Evolutionary conservation across 2,329 filamentous ascomycete genomes (phyloP).

Genomic region (Epichloe festucae): DNA sequence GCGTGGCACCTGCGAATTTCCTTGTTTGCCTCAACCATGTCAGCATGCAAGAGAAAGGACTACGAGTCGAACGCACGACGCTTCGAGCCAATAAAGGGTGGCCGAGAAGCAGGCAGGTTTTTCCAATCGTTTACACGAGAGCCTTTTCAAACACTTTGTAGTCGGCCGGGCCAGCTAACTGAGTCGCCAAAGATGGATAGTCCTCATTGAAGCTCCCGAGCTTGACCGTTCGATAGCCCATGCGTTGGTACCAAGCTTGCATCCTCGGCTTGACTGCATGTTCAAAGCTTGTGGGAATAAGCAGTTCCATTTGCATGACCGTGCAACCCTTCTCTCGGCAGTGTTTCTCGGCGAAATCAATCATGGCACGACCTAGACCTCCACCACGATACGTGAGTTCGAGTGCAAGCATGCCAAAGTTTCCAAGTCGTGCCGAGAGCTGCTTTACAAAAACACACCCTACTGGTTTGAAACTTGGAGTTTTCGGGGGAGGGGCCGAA

Average conservation of each 20-base stretch:
- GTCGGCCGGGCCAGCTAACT: constrained; percentile 15
- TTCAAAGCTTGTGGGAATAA: constrained; percentile 14
- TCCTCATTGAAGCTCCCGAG: constrained; percentile 15
- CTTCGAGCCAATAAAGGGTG: too few relatives aligned
- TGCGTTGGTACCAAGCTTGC: constrained; percentile 16
- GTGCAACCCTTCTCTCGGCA: constrained; percentile 15
- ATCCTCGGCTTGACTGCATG: constrained; percentile 16
- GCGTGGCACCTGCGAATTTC: too few relatives aligned
- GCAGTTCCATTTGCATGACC: constrained; percentile 17
- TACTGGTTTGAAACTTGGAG: constrained; percentile 4
- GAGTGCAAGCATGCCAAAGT: constrained; percentile 18
- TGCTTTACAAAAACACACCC: constrained; percentile 17
- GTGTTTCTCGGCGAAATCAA: constrained; percentile 16
- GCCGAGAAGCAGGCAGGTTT: too few relatives aligned
- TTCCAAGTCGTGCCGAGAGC: constrained; percentile 9
- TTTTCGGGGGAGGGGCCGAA: neutral
- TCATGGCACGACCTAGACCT: constrained; percentile 14
- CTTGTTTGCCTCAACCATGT: too few relatives aligned
- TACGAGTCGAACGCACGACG: too few relatives aligned
- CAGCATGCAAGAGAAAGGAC: too few relatives aligned
- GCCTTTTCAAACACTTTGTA: constrained; percentile 18
- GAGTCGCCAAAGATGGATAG: constrained; percentile 14
- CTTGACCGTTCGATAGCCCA: constrained; percentile 16
- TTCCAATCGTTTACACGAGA: neutral
- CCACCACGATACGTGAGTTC: constrained; percentile 11